Base-by-base conservation (phyloP, 441 rosid genomes). In the Gossypium schwendimanii region DNA sequence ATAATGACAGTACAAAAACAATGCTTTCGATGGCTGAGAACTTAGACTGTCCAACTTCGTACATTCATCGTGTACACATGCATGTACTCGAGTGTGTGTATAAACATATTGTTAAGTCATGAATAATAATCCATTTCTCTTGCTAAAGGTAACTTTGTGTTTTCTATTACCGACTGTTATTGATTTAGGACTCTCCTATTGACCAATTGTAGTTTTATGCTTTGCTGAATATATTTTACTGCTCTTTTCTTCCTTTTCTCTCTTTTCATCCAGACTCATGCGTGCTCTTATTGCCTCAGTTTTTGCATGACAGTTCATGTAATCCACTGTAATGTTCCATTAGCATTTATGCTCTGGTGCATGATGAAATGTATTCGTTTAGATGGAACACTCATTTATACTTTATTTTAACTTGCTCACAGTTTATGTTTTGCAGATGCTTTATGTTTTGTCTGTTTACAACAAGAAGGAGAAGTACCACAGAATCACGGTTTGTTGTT, bases 381-480 rank as follows among this genome's bases (percentile, higher is more conserved):
- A 39, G 73, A 23, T 39, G 36, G 33, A 70, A 39, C 12, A 12
- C 33, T 70, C n/a, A 33, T 36, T 36, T 41, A 26, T 39, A 4
- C 49, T 54, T 53, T 57, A 60, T 63, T 52, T 73, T 73, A 49
- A 50, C 69, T 73, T 15, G 52, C 66, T 72, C 20, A 68, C 24
- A 64, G 68, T 65, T 57, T 76, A 18, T 72, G 15, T 70, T 75
- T 63, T 82, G 83, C 99, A 96, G 99, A 93, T 89, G 97, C 90
- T 96, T 72, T 96, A 96, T 41, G 99, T 96, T 75, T 80, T 96
- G 71, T 96, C 89, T 49, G 86, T 93, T 6, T 92, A 96, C 83
- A 90, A 87, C 98, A 93, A 91, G 86, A 96, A 93, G 83, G 98
- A 93, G 82, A 96, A 93, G 78, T 44, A 81, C 77, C 93, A 93